Percentiles rank a stretch among this genome's conserved stretches.
These are phyloP conservation scores for Lathyrus oleraceus DNA, from an alignment of 306 rosid species.

Conservation along the genomic window DNA sequence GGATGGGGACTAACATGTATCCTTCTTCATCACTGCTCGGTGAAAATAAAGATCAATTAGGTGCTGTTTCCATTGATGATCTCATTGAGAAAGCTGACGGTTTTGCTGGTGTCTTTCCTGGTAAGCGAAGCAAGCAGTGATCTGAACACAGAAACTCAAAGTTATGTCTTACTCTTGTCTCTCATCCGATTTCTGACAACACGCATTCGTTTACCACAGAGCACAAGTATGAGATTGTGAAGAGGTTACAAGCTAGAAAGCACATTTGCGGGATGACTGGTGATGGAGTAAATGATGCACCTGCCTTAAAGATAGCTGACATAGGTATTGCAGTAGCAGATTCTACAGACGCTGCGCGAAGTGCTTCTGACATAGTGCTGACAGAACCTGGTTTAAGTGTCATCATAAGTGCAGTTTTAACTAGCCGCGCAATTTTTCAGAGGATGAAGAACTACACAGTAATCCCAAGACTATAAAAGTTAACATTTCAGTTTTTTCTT, in stretches of 20 bases:
- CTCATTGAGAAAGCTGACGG: constrained; percentile 85
- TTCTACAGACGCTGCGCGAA: constrained; percentile 70
- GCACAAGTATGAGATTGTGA: constrained; percentile 80
- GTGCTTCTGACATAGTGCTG: constrained; percentile 79
- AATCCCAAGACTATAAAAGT: constrained; percentile 18
- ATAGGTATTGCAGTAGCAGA: constrained; percentile 83
- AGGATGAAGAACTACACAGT: constrained; percentile 84
- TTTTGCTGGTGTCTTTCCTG: constrained; percentile 85
- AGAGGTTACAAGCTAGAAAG: constrained; percentile 64
- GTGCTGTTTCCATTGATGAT: constrained; percentile 57
- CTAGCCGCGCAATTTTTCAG: constrained; percentile 78
- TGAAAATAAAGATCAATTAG: constrained; percentile 46
- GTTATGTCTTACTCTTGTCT: background rate
- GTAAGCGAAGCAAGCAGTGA: constrained; percentile 39
- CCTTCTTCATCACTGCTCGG: constrained; percentile 79
- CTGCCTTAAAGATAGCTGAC: constrained; percentile 78
- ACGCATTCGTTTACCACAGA: constrained; percentile 35
- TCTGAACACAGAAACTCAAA: background rate
- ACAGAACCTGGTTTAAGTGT: constrained; percentile 84
- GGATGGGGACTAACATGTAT: constrained; percentile 83
- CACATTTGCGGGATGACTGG: constrained; percentile 88
- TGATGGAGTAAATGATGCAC: constrained; percentile 84
- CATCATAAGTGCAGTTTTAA: constrained; percentile 75
- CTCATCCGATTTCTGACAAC: constrained; percentile 10
- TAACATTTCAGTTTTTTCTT: background rate